phyloP scores from a whole-genome alignment of 768 basidiomycete genomes.

The Leccinum olivaceopallidum region DNA sequence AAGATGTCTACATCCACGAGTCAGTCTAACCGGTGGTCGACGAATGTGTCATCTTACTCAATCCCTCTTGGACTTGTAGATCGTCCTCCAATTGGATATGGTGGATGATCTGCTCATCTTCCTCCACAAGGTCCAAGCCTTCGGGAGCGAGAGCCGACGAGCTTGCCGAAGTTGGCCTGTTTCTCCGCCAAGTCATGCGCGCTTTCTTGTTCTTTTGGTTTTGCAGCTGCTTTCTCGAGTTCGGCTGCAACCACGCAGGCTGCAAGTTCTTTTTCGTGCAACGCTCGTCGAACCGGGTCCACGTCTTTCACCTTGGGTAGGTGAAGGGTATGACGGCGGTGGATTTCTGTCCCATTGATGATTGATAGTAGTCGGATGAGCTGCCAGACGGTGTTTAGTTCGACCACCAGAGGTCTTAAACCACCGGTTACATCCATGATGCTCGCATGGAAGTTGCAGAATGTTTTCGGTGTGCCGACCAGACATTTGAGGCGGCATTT shows the following conservation, averaged over 20 bases:
- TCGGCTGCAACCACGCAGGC: slow-evolving; percentile 65
- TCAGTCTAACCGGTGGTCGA: slow-evolving; percentile 8
- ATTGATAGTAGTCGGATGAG: too few species aligned
- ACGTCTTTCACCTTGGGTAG: slow-evolving; percentile 63
- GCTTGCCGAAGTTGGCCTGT: slow-evolving; percentile 87
- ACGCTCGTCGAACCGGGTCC: slow-evolving; percentile 76
- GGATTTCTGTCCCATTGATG: too few species aligned
- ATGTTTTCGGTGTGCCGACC: too few species aligned
- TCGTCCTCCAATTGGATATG: slow-evolving; percentile 91
- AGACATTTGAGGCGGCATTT: too few species aligned
- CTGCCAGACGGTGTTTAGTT: too few species aligned
- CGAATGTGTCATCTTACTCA: slow-evolving; percentile 63
- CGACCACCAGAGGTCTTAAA: too few species aligned
- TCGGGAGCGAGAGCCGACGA: slow-evolving; percentile 83
- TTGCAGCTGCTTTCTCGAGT: slow-evolving; percentile 56
- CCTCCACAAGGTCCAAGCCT: slow-evolving; percentile 94
- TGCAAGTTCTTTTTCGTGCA: slow-evolving; percentile 80
- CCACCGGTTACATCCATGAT: too few species aligned
- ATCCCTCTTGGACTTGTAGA: slow-evolving; percentile 88
- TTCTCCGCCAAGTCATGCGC: slow-evolving; percentile 58
- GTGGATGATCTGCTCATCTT: slow-evolving; percentile 98
- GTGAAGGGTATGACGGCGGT: slow-evolving; percentile 5
- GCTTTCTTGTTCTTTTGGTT: slow-evolving; percentile 47
- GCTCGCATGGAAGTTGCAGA: too few species aligned
- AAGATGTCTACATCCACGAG: slow-evolving; percentile 71